These are phyloP conservation scores for Apiotrichum domesticum DNA, from an alignment of 1,284 basidiomycete genomes.

Conservation along the genomic window DNA sequence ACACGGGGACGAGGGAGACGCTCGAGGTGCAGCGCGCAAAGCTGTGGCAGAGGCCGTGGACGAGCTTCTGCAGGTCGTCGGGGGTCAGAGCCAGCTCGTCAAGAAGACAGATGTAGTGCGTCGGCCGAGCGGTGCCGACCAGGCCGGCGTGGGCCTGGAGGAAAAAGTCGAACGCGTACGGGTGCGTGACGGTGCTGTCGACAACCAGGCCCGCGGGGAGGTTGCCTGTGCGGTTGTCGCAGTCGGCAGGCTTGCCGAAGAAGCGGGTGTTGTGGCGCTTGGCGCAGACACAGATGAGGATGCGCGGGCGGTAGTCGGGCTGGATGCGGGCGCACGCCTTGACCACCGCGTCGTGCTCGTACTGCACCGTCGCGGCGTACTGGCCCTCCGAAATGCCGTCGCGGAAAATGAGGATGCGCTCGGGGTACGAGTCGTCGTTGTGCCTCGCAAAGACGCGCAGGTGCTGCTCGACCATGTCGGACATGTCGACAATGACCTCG, in stretches of 20 bases:
- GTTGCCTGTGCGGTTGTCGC: slow-evolving; percentile 47
- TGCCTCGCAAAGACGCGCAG: slow-evolving; percentile 31
- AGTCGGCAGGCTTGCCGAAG: slow-evolving; percentile 33
- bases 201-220: slow-evolving; percentile 45
- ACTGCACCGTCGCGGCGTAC: slow-evolving; percentile 43
- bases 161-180: slow-evolving; percentile 46
- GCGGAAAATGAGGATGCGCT: slow-evolving; percentile 49
- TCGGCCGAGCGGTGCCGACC: slow-evolving; percentile 46
- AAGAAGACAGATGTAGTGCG: slow-evolving; percentile 45
- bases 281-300: slow-evolving; percentile 46
- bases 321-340: slow-evolving; percentile 25
- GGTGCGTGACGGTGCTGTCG: slow-evolving; percentile 46
- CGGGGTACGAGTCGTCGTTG: slow-evolving; percentile 39
- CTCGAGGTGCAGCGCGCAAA: slow-evolving; percentile 48
- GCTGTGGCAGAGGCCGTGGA: slow-evolving; percentile 46
- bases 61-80: slow-evolving; percentile 41
- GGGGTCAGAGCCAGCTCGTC: slow-evolving; percentile 45
- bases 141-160: slow-evolving; percentile 44
- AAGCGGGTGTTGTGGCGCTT: slow-evolving; percentile 49
- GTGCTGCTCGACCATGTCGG: slow-evolving; percentile 31
- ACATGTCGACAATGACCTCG: slow-evolving; percentile 31
- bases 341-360: slow-evolving; percentile 45
- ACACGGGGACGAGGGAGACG: slow-evolving; percentile 45
- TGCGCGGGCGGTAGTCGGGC: slow-evolving; percentile 35
- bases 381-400: slow-evolving; percentile 52